Percentiles rank a stretch among this genome's conserved stretches.
phyloP scores from a whole-genome alignment of 345 rosid species.

The Citrus medica region DNA sequence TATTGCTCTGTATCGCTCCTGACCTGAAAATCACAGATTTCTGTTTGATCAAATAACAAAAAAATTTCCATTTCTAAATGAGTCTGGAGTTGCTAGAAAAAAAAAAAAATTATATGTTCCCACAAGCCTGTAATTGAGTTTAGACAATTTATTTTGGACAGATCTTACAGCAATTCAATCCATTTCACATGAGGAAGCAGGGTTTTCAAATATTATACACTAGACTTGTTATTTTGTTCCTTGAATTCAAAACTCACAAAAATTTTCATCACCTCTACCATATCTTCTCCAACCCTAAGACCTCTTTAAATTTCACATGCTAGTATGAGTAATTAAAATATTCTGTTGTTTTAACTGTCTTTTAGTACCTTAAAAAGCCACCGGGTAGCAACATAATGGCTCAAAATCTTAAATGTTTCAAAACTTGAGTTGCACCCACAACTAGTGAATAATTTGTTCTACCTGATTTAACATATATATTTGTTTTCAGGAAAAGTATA shows the following conservation, averaged over 20 bases:
- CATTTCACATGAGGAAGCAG: not conserved
- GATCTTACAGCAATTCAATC: not conserved
- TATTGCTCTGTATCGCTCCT: conserved; percentile 89
- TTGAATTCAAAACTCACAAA: not conserved
- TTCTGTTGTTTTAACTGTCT: no score
- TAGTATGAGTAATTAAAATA: no score
- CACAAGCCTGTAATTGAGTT: not conserved
- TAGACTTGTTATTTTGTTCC: not conserved
- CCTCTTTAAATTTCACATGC: no score
- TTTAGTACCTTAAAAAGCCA: no score
- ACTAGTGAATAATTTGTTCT: not conserved
- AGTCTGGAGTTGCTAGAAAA: not conserved
- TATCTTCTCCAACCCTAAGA: no score
- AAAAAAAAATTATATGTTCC: not conserved
- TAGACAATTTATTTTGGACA: not conserved
- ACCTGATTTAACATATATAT: not conserved
- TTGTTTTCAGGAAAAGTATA: not conserved
- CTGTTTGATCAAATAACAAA: not conserved
- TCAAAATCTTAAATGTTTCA: not conserved
- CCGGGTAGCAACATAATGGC: not conserved
- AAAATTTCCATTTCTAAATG: not conserved
- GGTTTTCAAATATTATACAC: not conserved
- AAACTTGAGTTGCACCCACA: not conserved
- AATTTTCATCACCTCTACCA: not conserved
- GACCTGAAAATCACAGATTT: conserved; percentile 38